Conservation (phyloP, 768 basidiomycete species). For the Lactifluus pinguis region DNA sequence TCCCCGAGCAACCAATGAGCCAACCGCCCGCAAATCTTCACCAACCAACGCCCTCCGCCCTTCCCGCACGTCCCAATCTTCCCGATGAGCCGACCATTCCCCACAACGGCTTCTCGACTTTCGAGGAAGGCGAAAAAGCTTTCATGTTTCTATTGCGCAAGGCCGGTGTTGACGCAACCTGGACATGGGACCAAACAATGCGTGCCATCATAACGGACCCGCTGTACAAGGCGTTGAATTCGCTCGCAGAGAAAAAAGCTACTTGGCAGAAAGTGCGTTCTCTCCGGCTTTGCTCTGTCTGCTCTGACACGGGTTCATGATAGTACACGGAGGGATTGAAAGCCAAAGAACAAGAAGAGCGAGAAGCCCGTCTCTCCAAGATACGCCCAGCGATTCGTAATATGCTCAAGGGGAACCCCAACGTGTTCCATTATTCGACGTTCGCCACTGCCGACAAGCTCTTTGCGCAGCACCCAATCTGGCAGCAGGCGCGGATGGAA, state of each 20-base stretch:
- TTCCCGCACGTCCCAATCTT: conserved; percentile 68
- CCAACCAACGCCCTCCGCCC: conserved; percentile 46
- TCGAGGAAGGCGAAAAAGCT: conserved; percentile 89
- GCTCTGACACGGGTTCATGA: conserved; percentile 4
- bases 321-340: conserved; percentile 74
- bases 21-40: conserved; percentile 47
- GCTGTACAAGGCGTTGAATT: conserved; percentile 87
- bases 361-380: conserved; percentile 73
- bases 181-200: conserved; percentile 99
- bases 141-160: conserved; percentile 86
- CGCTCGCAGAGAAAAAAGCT: conserved; percentile 88
- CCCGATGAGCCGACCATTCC: conserved; percentile 86
- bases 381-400: conserved; percentile 80
- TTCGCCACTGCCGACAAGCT: conserved; percentile 82
- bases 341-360: conserved; percentile 79
- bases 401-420: conserved; percentile 79
- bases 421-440: conserved; percentile 86
- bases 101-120: conserved; percentile 77
- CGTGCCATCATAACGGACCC: conserved; percentile 97
- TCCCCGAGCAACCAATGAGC: conserved; percentile 33
- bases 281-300: background rate
- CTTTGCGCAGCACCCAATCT: conserved; percentile 82
- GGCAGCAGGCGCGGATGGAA: conserved; percentile 81
- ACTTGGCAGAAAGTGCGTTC: conserved; percentile 81
- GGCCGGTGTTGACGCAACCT: conserved; percentile 82